Percentiles rank a stretch among this genome's conserved stretches.
These are phyloP conservation scores for Pythium brassicae DNA, from an alignment of 352 stramenopile genomes.

Conservation along the genomic window DNA sequence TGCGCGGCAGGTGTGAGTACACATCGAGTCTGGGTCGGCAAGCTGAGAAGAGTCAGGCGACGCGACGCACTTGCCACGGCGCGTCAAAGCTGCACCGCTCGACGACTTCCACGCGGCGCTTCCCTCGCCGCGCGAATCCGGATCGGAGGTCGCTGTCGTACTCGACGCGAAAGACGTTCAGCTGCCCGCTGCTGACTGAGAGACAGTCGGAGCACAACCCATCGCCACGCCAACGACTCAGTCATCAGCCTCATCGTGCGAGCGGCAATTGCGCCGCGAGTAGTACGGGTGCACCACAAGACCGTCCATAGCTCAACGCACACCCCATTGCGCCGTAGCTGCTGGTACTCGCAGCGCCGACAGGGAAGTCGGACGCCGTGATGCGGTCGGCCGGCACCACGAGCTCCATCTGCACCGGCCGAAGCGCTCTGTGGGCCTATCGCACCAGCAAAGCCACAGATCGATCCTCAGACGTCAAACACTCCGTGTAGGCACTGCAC, in stretches of 20 bases:
- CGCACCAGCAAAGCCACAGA: neutral
- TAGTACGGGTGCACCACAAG: too few relatives aligned
- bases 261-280: too few relatives aligned
- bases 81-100: neutral
- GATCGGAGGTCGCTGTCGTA: conserved; percentile 1
- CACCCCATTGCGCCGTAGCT: conserved; percentile 31
- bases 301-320: conserved; percentile 11
- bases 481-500: too few relatives aligned
- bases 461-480: neutral
- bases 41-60: too few relatives aligned
- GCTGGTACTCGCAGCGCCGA: conserved; percentile 3
- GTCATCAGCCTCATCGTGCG: too few relatives aligned
- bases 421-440: conserved; percentile 2
- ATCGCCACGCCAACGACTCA: neutral
- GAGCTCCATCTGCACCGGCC: neutral
- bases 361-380: conserved; percentile 28
- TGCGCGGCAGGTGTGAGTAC: too few relatives aligned
- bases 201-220: neutral
- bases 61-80: conserved; percentile 1
- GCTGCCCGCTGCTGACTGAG: conserved; percentile 1
- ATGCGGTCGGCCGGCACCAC: conserved; percentile 9
- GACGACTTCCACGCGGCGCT: neutral
- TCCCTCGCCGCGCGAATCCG: conserved; percentile 1
- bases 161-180: conserved; percentile 9
- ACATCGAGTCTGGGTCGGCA: neutral